Evolutionary conservation across 2,329 filamentous ascomycete genomes (phyloP).

Genomic region (Cladosporium austrohemisphaericum): DNA sequence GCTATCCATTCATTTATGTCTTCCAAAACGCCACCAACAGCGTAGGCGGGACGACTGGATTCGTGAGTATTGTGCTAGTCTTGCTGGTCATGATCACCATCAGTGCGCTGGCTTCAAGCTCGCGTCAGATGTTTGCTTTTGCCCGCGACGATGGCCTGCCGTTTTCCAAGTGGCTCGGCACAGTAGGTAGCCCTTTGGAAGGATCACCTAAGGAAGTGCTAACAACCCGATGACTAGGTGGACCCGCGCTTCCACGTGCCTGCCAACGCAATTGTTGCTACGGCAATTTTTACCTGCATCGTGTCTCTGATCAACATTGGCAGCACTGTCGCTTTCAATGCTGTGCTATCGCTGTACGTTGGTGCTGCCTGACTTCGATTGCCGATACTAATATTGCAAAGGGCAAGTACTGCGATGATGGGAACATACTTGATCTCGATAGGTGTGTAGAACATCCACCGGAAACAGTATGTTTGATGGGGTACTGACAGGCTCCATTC

Average conservation of each 20-base stretch:
- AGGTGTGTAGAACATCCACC: conserved; percentile 18
- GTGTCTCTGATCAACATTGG: conserved; percentile 34
- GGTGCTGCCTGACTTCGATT: not conserved
- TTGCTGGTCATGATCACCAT: conserved; percentile 38
- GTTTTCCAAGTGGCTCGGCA: conserved; percentile 32
- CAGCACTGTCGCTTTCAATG: conserved; percentile 39
- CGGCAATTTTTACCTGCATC: conserved; percentile 21
- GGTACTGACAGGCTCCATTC: not conserved
- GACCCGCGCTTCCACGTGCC: conserved; percentile 22
- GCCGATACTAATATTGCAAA: not conserved
- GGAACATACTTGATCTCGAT: conserved; percentile 40
- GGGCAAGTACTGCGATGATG: conserved; percentile 28
- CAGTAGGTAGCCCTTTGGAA: too few species aligned
- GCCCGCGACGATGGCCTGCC: conserved; percentile 39
- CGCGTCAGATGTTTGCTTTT: conserved; percentile 38
- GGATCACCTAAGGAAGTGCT: too few species aligned
- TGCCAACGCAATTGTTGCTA: conserved; percentile 27
- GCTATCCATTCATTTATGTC: conserved; percentile 33
- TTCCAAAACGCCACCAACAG: conserved; percentile 32
- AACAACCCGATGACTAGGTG: too few species aligned
- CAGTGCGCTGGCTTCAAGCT: conserved; percentile 37
- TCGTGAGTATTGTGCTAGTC: conserved; percentile 29
- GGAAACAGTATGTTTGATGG: not conserved
- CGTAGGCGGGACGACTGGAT: conserved; percentile 6
- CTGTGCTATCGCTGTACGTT: conserved; percentile 37